Base-by-base conservation (phyloP, 306 rosid genomes). In the Acacia acuminata region DNA sequence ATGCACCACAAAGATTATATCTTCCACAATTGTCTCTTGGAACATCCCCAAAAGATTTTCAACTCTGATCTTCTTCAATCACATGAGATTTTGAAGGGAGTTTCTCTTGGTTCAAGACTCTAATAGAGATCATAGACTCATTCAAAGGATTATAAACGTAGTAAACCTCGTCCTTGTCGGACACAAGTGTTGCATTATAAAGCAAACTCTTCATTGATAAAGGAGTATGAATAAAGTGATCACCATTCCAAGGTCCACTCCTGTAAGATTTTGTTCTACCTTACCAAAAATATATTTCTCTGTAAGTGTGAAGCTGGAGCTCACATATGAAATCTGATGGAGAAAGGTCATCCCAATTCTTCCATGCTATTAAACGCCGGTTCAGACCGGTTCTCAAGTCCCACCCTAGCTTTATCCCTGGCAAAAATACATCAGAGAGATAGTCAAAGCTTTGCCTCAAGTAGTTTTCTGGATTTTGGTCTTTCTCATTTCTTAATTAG, bases 301-400 rank as follows among this genome's bases (percentile, higher is more conserved):
- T 88, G 81, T 50, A 69, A 13, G 30, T 32, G 9, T 63, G 65
- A 42, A 24, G 10, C 20, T 22, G 76, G 56, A 86, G 45, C 13
- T 82, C 88, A 38, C 38, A 72, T n/a, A 76, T 69, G 40, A 85
- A 76, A 9, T 44, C 60, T 53, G 76, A 86, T 1, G 86, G 84
- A 71, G 87, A 85, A 4, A 86, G 86, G 2, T 87, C 92, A 0
- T 73, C 73, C 24, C 36, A 78, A 56, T 47, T 86, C 45, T 82
- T 88, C 94, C 96, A 92, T 2, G 96, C 84, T 0, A 73, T 40
- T 20, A 92, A 12, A 5, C 74, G 83, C n/a, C 94, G 76, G 15
- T 86, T 76, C 0, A 90, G 64, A 12, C 81, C 30, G 0, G 76
- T 81, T 16, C 19, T 92, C 9, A 68, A 20, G 89, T 92, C 85